phyloP scores from a whole-genome alignment of 371 early-diverging fungal genomes.

The Massospora cicadina region DNA sequence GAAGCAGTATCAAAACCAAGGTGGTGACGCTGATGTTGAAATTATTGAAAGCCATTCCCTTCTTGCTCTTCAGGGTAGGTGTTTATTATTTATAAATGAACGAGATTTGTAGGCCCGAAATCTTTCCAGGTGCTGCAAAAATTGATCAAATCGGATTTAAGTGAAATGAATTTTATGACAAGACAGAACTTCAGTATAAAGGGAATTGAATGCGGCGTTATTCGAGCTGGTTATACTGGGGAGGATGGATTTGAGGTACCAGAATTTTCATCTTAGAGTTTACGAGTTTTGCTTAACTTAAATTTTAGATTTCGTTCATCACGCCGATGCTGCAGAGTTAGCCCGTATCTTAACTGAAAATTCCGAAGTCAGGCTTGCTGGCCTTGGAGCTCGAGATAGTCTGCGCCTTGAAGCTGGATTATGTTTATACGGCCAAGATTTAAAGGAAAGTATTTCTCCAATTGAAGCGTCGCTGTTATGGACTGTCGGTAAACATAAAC shows the following conservation, averaged over 20 bases:
- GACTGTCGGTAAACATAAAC: conserved; percentile 56
- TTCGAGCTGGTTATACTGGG: conserved; percentile 95
- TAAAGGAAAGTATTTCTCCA: conserved; percentile 81
- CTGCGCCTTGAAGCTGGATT: conserved; percentile 92
- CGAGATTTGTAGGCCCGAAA: conserved; percentile 25
- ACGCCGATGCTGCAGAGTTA: conserved; percentile 39
- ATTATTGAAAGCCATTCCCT: conserved; percentile 70
- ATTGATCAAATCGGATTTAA: conserved; percentile 31
- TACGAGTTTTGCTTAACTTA: neutral
- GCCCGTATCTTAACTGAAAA: conserved; percentile 51
- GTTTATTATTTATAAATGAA: conserved; percentile 7
- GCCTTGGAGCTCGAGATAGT: conserved; percentile 88
- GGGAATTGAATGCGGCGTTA: conserved; percentile 70
- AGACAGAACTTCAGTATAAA: conserved; percentile 47
- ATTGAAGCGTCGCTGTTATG: conserved; percentile 87
- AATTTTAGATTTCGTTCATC: conserved; percentile 60
- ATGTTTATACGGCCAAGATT: conserved; percentile 91
- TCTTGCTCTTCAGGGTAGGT: conserved; percentile 75
- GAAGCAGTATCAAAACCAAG: conserved; percentile 43
- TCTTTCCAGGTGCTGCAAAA: conserved; percentile 38
- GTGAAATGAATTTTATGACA: conserved; percentile 77
- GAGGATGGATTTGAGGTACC: conserved; percentile 96
- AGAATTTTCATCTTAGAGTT: conserved; percentile 7
- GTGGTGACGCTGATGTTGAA: conserved; percentile 71
- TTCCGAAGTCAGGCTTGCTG: conserved; percentile 75